These are phyloP conservation scores for Wilcoxina mikolae DNA, from an alignment of 495 filamentous ascomycete genomes.

Conservation along the genomic window DNA sequence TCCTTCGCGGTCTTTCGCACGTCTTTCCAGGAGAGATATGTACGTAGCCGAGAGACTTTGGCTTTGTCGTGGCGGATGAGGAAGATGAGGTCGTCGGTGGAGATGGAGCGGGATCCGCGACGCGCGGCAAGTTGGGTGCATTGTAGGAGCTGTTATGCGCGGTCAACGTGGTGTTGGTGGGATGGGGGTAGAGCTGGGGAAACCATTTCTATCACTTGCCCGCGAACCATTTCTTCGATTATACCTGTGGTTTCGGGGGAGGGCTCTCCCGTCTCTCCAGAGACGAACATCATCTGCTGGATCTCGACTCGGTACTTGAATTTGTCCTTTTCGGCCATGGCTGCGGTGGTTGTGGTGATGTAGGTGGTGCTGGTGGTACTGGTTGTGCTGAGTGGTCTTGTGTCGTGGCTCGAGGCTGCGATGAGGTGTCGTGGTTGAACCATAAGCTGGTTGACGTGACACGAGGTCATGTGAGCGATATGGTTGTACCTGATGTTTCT, in stretches of 20 bases:
- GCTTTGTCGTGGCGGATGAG: slow-evolving; percentile 94
- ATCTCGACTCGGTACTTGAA: slow-evolving; percentile 92
- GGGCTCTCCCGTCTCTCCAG: slow-evolving; percentile 85
- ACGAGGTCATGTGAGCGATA: no score
- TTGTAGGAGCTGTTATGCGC: slow-evolving; percentile 50
- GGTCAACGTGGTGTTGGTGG: slow-evolving; percentile 43
- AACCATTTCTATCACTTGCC: slow-evolving; percentile 92
- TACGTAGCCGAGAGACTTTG: slow-evolving; percentile 86
- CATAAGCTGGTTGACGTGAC: no score
- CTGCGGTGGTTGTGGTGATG: no score
- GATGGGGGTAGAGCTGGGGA: slow-evolving; percentile 15
- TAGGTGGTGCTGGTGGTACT: no score
- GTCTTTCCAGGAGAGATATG: slow-evolving; percentile 97
- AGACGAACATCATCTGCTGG: slow-evolving; percentile 99
- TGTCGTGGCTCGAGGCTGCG: no score
- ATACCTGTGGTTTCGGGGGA: slow-evolving; percentile 79
- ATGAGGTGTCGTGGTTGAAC: no score
- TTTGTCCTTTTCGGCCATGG: slow-evolving; percentile 33
- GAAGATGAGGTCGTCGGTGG: slow-evolving; percentile 91
- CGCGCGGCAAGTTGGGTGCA: slow-evolving; percentile 77
- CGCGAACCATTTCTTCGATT: slow-evolving; percentile 91
- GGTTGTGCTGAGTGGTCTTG: no score
- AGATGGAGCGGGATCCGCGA: slow-evolving; percentile 78
- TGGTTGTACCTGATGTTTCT: no score
- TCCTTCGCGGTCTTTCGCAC: slow-evolving; percentile 98